Percentiles rank a stretch among this genome's conserved stretches.
phyloP scores from a whole-genome alignment of 129 eudicot species.

The Centella asiatica region DNA sequence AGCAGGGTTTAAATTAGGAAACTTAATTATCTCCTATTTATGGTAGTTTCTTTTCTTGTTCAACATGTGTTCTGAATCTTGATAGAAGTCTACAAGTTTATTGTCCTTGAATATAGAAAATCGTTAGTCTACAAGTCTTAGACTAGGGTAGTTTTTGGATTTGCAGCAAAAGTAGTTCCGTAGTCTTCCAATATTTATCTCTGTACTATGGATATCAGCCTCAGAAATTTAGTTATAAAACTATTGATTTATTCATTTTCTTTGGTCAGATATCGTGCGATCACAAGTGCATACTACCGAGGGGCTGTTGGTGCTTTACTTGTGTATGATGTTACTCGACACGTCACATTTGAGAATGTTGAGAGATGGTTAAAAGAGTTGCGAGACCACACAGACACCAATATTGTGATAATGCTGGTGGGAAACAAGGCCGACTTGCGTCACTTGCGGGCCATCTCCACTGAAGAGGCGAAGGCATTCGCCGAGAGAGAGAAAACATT shows the following conservation, averaged over 20 bases:
- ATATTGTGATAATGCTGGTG: constrained; percentile 66
- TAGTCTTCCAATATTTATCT: no score
- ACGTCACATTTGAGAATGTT: constrained; percentile 60
- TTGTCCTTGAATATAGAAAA: no score
- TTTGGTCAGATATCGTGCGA: constrained; percentile 55
- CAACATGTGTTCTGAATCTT: not conserved
- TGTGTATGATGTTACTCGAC: constrained; percentile 65
- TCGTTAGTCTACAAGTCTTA: no score
- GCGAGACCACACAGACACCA: constrained; percentile 64
- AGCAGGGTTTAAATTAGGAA: no score
- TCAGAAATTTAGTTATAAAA: no score
- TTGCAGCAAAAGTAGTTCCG: not conserved
- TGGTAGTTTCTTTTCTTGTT: not conserved
- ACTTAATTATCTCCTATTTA: no score
- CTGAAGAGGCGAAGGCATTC: constrained; percentile 48
- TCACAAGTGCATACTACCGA: constrained; percentile 69
- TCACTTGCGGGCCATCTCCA: constrained; percentile 60
- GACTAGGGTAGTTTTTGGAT: not conserved
- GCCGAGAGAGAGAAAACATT: constrained; percentile 64
- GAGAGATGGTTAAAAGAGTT: constrained; percentile 74
- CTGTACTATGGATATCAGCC: no score
- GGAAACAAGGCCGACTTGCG: constrained; percentile 70
- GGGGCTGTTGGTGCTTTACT: constrained; percentile 74
- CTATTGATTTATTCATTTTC: not conserved
- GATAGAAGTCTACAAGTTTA: not conserved